Conservation (phyloP, 2,329 filamentous ascomycete species). For the Alternaria postmessia region DNA sequence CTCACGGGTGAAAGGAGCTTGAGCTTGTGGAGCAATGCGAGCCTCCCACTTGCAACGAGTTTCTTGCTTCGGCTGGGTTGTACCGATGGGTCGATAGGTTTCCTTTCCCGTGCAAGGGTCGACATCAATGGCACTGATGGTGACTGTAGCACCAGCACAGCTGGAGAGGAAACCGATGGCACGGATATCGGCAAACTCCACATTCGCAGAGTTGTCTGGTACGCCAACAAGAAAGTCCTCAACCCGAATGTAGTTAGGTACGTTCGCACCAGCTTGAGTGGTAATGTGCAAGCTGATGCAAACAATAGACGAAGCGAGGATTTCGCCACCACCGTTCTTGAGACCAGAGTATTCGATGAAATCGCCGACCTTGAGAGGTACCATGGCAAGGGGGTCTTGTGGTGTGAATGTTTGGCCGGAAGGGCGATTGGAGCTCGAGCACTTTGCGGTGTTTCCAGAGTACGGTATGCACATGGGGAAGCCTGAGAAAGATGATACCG, state of each 20-base stretch:
- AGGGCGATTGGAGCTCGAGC: conserved; percentile 49
- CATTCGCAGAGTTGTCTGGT: conserved; percentile 42
- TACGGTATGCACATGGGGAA: conserved; percentile 64
- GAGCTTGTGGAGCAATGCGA: conserved; percentile 37
- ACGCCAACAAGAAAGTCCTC: conserved; percentile 56
- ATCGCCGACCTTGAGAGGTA: conserved; percentile 53
- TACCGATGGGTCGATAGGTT: conserved; percentile 48
- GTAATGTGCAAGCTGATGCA: conserved; percentile 54
- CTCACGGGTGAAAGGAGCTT: conserved; percentile 52
- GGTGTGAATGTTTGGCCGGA: conserved; percentile 43
- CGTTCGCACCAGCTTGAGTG: conserved; percentile 27
- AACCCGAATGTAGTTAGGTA: conserved; percentile 53
- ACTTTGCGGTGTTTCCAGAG: conserved; percentile 47
- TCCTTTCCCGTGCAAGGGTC: conserved; percentile 55
- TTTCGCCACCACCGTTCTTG: conserved; percentile 30
- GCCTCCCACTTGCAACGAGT: conserved; percentile 54
- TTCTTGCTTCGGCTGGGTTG: conserved; percentile 40
- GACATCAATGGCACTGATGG: conserved; percentile 53
- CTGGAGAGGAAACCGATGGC: conserved; percentile 53
- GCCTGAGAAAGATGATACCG: conserved; percentile 58
- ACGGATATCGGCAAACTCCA: conserved; percentile 48
- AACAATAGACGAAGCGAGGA: conserved; percentile 50
- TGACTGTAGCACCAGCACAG: conserved; percentile 42
- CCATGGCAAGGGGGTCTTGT: conserved; percentile 52
- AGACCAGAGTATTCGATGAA: conserved; percentile 54